phyloP scores from a whole-genome alignment of 495 filamentous ascomycete species.

The Collariella sp. region DNA sequence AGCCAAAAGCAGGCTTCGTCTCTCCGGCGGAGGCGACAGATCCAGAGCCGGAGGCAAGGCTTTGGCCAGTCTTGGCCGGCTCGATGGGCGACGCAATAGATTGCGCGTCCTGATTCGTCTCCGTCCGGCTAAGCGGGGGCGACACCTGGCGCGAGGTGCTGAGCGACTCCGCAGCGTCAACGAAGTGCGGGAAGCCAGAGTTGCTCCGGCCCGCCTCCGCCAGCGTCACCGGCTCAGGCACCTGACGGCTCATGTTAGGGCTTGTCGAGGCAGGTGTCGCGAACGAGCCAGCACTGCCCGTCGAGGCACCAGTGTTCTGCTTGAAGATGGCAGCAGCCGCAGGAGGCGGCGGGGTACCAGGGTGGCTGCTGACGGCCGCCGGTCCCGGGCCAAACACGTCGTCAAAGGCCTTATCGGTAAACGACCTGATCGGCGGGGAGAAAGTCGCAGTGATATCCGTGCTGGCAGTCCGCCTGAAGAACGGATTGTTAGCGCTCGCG shows the following conservation, averaged over 20 bases:
- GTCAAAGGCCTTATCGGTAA: constrained; percentile 65
- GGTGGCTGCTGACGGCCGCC: constrained; percentile 13
- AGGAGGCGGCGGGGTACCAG: constrained; percentile 41
- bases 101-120: constrained; percentile 49
- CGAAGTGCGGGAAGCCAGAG: constrained; percentile 61
- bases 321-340: constrained; percentile 61
- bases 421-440: constrained; percentile 37
- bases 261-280: constrained; percentile 46
- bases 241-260: constrained; percentile 45
- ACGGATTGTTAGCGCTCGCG: constrained; percentile 77
- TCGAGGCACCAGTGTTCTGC: constrained; percentile 48
- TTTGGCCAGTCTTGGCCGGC: constrained; percentile 28
- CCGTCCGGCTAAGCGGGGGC: constrained; percentile 67
- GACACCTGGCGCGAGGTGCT: constrained; percentile 72
- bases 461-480: constrained; percentile 70
- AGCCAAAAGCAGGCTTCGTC: constrained; percentile 11
- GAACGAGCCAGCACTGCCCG: constrained; percentile 44
- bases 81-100: constrained; percentile 30
- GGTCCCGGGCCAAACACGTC: constrained; percentile 71
- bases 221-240: constrained; percentile 49
- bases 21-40: constrained; percentile 16
- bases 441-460: constrained; percentile 54
- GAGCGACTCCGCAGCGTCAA: constrained; percentile 54
- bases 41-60: constrained; percentile 27
- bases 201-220: constrained; percentile 64